Evolutionary conservation across 73 alveolate species (phyloP).

Genomic region (Paramecium tetraurelia): DNA sequence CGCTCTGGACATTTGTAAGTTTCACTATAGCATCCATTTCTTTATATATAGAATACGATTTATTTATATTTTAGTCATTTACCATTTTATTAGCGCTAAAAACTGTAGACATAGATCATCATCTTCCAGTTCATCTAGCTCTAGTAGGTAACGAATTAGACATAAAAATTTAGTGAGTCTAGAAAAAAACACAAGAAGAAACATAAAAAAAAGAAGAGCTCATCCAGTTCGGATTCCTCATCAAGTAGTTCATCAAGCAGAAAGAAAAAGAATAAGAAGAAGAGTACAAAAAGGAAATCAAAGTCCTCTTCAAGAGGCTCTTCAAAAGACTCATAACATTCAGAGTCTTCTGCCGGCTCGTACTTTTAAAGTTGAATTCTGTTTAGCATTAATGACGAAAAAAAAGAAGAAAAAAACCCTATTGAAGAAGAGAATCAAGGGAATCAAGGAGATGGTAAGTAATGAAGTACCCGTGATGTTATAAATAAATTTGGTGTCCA

Average conservation of each 20-base stretch:
- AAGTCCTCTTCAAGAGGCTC: conserved; percentile 31
- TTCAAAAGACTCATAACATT: conserved; percentile 8
- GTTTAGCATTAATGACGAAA: conserved; percentile 23
- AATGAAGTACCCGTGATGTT: conserved; percentile 12
- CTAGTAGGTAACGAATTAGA: background rate
- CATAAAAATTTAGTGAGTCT: background rate
- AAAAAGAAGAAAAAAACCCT: conserved; percentile 10
- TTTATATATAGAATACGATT: background rate
- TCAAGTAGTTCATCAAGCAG: conserved; percentile 5
- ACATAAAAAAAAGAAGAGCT: conserved; percentile 28
- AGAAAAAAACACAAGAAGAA: conserved; percentile 46
- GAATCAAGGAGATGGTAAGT: background rate
- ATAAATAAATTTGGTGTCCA: background rate
- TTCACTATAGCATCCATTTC: background rate
- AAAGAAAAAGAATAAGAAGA: conserved; percentile 43
- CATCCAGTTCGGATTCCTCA: conserved; percentile 34
- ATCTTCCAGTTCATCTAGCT: conserved; percentile 37
- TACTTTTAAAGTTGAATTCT: conserved; percentile 38
- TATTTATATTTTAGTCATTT: background rate
- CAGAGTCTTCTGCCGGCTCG: conserved; percentile 48
- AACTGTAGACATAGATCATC: conserved; percentile 43
- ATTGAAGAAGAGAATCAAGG: background rate
- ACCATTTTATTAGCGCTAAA: conserved; percentile 35
- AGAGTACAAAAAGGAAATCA: background rate
- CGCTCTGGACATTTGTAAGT: conserved; percentile 47